Evolutionary conservation across 2,329 filamentous ascomycete genomes (phyloP), one percentile per base, ranked within the genome.

Genomic region (Colletotrichum lentis): DNA sequence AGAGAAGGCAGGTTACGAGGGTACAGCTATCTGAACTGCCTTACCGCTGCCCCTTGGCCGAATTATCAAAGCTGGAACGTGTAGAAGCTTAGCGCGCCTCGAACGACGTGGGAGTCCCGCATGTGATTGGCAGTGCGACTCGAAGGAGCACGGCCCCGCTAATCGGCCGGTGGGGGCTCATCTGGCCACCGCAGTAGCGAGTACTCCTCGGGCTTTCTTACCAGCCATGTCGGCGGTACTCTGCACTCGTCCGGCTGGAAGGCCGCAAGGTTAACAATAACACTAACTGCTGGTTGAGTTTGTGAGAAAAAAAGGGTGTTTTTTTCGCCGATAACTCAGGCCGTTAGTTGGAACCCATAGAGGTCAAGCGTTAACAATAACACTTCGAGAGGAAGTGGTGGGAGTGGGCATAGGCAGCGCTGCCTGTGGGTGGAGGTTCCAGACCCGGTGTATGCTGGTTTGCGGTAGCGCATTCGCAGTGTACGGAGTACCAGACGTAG

Each of bases 11-110:
- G n/a, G 65, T 59, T 64, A 64, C n/a, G 43, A 46, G 24, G 22
- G 18, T 68, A 65, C 49, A 43, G 49, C 22, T 16, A 55, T 31
- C 31, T 12, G 10, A 20, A 24, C 6, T 37, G 49, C 44, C 37
- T 20, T 50, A 12, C 44, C 37, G 12, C 20, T 6, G 4, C 4
- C 5, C 7, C 41, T 64, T 59, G 60, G 60, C 54, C 35, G 55
- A 22, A 46, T 50, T 50, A 35, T 39, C 55, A 56, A 46, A 56
- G 24, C 20, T 44, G 35, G 27, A n/a, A 41, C 1, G 35, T 43
- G 64, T 67, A 59, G 64, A 64, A 64, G 64, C 64, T 64, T 67
- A 67, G 55, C 62, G 55, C n/a, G 37, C 18, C 20, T 41, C 22
- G 18, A 55, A 3, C 20, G 24, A 3, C 20, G 24, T 24, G 41